Percentiles rank a stretch among this genome's conserved stretches.
phyloP scores from a whole-genome alignment of 345 rosid species.

The Nasturtium officinale region DNA sequence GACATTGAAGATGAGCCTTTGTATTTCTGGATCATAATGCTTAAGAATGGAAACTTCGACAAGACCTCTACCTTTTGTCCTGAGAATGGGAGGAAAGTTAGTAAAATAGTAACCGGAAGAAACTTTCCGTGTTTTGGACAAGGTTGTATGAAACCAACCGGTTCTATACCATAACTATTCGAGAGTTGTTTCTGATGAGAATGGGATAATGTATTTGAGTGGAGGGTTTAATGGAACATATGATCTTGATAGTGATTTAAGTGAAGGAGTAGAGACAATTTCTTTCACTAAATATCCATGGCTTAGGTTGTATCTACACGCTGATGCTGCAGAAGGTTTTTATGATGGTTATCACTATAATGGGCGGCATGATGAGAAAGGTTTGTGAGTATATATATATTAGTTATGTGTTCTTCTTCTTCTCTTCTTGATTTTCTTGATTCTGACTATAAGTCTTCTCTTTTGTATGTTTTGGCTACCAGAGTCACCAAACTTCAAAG shows the following conservation, averaged over 20 bases:
- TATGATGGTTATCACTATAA: slow-evolving; percentile 61
- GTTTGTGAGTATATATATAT: slow-evolving; percentile 18
- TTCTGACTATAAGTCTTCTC: background rate
- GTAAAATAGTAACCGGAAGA: slow-evolving; percentile 49
- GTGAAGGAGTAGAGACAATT: slow-evolving; percentile 33
- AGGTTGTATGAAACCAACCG: slow-evolving; percentile 78
- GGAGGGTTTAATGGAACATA: slow-evolving; percentile 68
- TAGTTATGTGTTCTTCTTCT: background rate
- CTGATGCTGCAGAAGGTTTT: slow-evolving; percentile 55
- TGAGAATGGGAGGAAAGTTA: slow-evolving; percentile 55
- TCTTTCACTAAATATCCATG: slow-evolving; percentile 61
- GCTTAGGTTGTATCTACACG: slow-evolving; percentile 62
- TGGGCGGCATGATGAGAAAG: slow-evolving; percentile 54
- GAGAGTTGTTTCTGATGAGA: slow-evolving; percentile 36
- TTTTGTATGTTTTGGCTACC: slow-evolving; percentile 42
- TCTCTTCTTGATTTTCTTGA: background rate
- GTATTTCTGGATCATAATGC: slow-evolving; percentile 68
- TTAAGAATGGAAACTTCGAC: slow-evolving; percentile 71
- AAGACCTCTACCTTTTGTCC: slow-evolving; percentile 61
- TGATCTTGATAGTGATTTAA: slow-evolving; percentile 55
- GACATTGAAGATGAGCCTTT: slow-evolving; percentile 46
- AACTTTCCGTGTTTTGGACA: slow-evolving; percentile 63
- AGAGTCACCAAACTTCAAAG: slow-evolving; percentile 60
- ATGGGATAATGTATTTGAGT: slow-evolving; percentile 36
- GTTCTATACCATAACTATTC: slow-evolving; percentile 53